A percentile compares a stretch with the other conserved stretches of the same genome.
Conservation (phyloP, 371 early-diverging fungal genomes). For the Actinomortierella wolfii region DNA sequence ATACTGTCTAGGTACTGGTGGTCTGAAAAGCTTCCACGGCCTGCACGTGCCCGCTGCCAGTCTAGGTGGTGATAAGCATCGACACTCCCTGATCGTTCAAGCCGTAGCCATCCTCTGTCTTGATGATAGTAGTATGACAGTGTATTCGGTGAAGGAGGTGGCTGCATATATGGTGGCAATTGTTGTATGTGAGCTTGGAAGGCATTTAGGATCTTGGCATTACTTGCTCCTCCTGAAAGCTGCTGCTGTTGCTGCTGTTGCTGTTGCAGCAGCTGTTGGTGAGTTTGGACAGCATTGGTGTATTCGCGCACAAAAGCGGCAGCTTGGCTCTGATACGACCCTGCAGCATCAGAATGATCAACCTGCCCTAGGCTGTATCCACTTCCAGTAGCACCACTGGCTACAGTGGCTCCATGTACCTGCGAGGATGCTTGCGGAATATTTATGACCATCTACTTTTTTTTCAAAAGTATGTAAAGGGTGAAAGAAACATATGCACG, state of each 20-base stretch:
- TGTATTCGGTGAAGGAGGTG: slow-evolving; percentile 61
- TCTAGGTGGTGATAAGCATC: slow-evolving; percentile 56
- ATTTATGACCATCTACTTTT: too few species aligned
- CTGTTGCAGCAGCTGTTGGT: slow-evolving; percentile 18
- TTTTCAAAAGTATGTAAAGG: too few species aligned
- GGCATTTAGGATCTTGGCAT: slow-evolving; percentile 25
- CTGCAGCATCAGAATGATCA: background rate
- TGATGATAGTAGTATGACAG: slow-evolving; percentile 58
- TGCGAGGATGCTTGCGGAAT: too few species aligned
- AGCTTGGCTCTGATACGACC: slow-evolving; percentile 18
- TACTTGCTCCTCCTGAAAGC: slow-evolving; percentile 18
- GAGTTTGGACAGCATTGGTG: slow-evolving; percentile 20
- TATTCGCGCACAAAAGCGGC: slow-evolving; percentile 40
- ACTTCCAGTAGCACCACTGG: background rate
- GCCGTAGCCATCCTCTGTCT: slow-evolving; percentile 49
- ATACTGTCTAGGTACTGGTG: slow-evolving; percentile 44
- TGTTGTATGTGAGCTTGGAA: slow-evolving; percentile 29
- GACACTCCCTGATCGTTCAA: slow-evolving; percentile 43
- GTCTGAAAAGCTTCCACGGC: slow-evolving; percentile 38
- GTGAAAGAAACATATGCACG: too few species aligned
- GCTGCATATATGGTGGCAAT: slow-evolving; percentile 51
- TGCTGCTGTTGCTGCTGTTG: slow-evolving; percentile 37
- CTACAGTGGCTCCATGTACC: too few species aligned
- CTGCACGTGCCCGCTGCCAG: slow-evolving; percentile 43
- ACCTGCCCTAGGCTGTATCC: background rate